Conservation (phyloP, 768 basidiomycete genomes). For the Pholiota conissans region DNA sequence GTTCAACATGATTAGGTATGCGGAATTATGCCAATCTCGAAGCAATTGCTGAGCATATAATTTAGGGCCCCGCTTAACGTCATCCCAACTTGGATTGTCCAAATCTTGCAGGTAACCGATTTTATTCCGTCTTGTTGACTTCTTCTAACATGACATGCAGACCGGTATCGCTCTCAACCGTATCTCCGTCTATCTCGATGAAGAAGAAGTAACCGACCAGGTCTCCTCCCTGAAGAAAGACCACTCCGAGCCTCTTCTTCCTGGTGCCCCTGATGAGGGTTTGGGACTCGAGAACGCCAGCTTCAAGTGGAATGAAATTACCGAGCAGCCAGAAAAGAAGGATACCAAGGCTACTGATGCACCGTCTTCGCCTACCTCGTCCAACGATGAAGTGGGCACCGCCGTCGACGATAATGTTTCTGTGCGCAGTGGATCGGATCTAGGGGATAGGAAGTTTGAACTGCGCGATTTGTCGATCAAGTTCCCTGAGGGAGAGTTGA, state of each 20-base stretch:
- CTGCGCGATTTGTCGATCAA: conserved; percentile 62
- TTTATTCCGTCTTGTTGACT: not conserved
- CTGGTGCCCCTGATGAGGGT: conserved; percentile 35
- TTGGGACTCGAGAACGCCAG: conserved; percentile 60
- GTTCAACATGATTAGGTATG: conserved; percentile 82
- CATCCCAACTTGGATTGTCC: conserved; percentile 79
- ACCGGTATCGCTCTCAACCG: conserved; percentile 66
- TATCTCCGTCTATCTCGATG: conserved; percentile 64
- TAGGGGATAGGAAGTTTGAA: conserved; percentile 59
- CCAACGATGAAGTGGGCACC: conserved; percentile 19
- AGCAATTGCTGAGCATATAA: not conserved
- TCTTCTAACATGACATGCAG: conserved; percentile 24
- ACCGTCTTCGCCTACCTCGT: conserved; percentile 12
- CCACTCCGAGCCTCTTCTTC: conserved; percentile 25
- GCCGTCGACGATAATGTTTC: conserved; percentile 22
- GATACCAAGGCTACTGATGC: conserved; percentile 15
- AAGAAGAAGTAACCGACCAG: conserved; percentile 68
- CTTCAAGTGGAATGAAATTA: conserved; percentile 63
- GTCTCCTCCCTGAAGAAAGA: conserved; percentile 63
- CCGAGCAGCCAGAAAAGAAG: conserved; percentile 24
- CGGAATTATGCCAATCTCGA: not conserved
- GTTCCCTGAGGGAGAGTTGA: conserved; percentile 73
- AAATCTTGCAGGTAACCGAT: conserved; percentile 58
- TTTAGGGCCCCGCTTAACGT: conserved; percentile 69
- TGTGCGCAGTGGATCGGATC: conserved; percentile 19